These are phyloP conservation scores for Yarrowia galli DNA, from an alignment of 1,139 yeast species.

Conservation along the genomic window DNA sequence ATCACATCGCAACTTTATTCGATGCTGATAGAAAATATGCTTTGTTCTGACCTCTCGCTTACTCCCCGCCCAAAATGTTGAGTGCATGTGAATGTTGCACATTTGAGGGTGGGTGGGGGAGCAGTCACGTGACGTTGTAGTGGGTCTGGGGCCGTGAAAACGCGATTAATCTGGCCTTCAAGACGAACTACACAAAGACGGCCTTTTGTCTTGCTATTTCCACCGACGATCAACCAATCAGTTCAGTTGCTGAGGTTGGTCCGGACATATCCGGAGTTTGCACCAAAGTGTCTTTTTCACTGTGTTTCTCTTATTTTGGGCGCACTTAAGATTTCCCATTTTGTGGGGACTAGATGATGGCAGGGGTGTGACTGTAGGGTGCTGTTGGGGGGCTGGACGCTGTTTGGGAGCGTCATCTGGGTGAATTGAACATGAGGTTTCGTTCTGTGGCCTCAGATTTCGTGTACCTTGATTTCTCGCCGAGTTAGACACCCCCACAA, in stretches of 20 bases:
- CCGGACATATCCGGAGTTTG: conserved; percentile 26
- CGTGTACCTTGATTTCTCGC: background rate
- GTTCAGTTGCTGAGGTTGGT: background rate
- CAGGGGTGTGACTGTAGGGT: background rate
- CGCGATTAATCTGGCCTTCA: no score
- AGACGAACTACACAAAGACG: no score
- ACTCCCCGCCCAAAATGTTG: conserved; percentile 34
- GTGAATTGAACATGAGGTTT: no score
- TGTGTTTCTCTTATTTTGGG: background rate
- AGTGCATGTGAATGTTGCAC: conserved; percentile 35
- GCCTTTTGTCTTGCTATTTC: background rate
- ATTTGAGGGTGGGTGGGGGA: background rate
- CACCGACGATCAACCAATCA: background rate
- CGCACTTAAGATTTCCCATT: background rate
- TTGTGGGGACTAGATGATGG: conserved; percentile 9
- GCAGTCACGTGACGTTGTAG: background rate
- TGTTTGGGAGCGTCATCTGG: no score
- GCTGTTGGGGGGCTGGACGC: background rate
- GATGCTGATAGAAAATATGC: background rate
- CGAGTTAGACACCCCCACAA: background rate
- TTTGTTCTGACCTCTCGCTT: conserved; percentile 19
- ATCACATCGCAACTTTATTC: background rate
- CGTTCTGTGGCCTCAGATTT: background rate
- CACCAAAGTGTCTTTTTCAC: background rate
- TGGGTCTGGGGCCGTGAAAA: background rate